These are phyloP conservation scores for Bondarzewia mesenterica DNA, from an alignment of 1,284 basidiomycete species.

Conservation along the genomic window DNA sequence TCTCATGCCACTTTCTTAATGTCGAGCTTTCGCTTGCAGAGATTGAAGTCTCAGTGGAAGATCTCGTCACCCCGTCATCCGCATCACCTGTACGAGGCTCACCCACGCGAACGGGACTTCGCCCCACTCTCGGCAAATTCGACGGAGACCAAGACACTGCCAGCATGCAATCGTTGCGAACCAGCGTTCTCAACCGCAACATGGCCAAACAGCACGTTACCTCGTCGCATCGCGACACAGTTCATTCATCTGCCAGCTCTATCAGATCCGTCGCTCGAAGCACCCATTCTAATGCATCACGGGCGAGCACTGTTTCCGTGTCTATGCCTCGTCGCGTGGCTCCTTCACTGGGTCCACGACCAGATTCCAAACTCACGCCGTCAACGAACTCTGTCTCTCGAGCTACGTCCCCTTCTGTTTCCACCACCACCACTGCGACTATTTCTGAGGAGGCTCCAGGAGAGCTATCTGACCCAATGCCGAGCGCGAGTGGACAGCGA, in stretches of 20 bases:
- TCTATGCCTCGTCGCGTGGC: constrained; percentile 17
- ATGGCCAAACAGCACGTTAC: constrained; percentile 19
- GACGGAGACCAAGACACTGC: constrained; percentile 36
- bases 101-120: constrained; percentile 19
- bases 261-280: constrained; percentile 39
- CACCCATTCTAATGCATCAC: constrained; percentile 26
- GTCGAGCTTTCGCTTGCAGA: constrained; percentile 35
- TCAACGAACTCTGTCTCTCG: constrained; percentile 14
- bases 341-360: constrained; percentile 29
- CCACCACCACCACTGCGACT: constrained; percentile 13
- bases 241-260: constrained; percentile 29
- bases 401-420: constrained; percentile 15
- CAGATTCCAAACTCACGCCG: constrained; percentile 62
- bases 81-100: constrained; percentile 7
- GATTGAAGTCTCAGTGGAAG: constrained; percentile 70
- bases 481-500: constrained; percentile 7
- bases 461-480: constrained; percentile 6
- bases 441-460: constrained; percentile 13
- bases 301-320: constrained; percentile 18
- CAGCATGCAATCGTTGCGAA: constrained; percentile 46
- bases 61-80: constrained; percentile 40
- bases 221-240: constrained; percentile 10
- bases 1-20: neutral
- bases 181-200: constrained; percentile 48
- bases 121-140: constrained; percentile 14